Percentiles rank a stretch among this genome's conserved stretches.
Conservation (phyloP, 768 basidiomycete genomes). For the Boletus fagicola region DNA sequence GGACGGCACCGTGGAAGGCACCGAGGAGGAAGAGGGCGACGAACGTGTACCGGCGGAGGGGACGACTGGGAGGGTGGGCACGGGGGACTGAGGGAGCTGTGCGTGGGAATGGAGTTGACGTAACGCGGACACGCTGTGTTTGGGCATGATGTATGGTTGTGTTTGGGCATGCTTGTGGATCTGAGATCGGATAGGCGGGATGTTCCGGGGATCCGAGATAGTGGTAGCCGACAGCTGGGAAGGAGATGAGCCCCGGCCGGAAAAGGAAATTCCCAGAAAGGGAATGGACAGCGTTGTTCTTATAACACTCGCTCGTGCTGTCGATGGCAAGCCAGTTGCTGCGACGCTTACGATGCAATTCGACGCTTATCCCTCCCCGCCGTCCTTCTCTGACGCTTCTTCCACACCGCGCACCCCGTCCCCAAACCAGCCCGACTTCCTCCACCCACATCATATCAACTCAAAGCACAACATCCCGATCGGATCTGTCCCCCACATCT, state of each 20-base stretch:
- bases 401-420: slow-evolving; percentile 73
- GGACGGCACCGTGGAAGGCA: slow-evolving; percentile 10
- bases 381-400: slow-evolving; percentile 62
- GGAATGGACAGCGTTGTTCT: slow-evolving; percentile 33
- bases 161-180: slow-evolving; percentile 15
- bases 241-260: slow-evolving; percentile 24
- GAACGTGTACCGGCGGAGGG: slow-evolving; percentile 17
- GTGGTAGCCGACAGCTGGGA: slow-evolving; percentile 40
- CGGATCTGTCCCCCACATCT: slow-evolving; percentile 51
- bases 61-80: slow-evolving; percentile 2
- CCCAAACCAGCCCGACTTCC: slow-evolving; percentile 45
- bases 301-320: slow-evolving; percentile 28
- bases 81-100: slow-evolving; percentile 23
- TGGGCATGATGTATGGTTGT: slow-evolving; percentile 13
- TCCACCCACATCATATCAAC: slow-evolving; percentile 24
- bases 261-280: slow-evolving; percentile 26
- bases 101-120: slow-evolving; percentile 34
- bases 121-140: slow-evolving; percentile 34
- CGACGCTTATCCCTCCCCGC: slow-evolving; percentile 52
- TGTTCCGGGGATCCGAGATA: slow-evolving; percentile 34
- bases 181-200: slow-evolving; percentile 33
- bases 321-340: slow-evolving; percentile 17
- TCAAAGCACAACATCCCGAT: slow-evolving; percentile 40
- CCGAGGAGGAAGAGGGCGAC: background rate
- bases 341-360: slow-evolving; percentile 47